A percentile compares a stretch with the other conserved stretches of the same genome.
Evolutionary conservation across 192 early-diverging fungal genomes (phyloP).

Genomic region (Entomortierella parvispora): DNA sequence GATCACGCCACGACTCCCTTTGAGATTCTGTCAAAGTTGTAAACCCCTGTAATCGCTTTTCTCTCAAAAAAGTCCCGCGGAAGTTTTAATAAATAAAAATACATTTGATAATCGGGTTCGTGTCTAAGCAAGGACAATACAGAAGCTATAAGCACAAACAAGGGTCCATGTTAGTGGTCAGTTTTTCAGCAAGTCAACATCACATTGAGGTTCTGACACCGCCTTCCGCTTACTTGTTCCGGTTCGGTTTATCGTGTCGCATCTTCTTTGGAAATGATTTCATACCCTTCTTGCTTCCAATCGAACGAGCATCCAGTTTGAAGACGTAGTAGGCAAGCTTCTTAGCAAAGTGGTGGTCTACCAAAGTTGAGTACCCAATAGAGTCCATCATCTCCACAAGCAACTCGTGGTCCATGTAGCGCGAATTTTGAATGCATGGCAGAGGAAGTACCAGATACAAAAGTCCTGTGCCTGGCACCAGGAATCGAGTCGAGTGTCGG

Average conservation of each 20-base stretch:
- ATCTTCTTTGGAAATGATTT: slow-evolving; percentile 69
- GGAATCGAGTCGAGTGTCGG: slow-evolving; percentile 55
- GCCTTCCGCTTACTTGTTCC: slow-evolving; percentile 37
- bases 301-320: slow-evolving; percentile 24
- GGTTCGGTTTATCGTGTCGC: slow-evolving; percentile 64
- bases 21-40: no score
- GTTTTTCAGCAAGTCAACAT: background rate
- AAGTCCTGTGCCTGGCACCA: slow-evolving; percentile 61
- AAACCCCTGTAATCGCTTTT: no score
- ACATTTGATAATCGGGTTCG: no score
- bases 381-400: slow-evolving; percentile 69
- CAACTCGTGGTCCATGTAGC: slow-evolving; percentile 84
- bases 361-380: slow-evolving; percentile 69
- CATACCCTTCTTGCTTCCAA: background rate
- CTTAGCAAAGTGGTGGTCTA: slow-evolving; percentile 70
- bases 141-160: slow-evolving; percentile 13
- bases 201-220: background rate
- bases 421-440: slow-evolving; percentile 85
- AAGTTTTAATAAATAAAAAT: no score
- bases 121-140: slow-evolving; percentile 25
- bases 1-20: no score
- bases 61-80: no score
- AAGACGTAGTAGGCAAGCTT: slow-evolving; percentile 88
- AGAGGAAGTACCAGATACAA: slow-evolving; percentile 85
- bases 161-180: background rate